These are phyloP conservation scores for Pseudogymnoascus sp. DNA, from an alignment of 2,329 filamentous ascomycete genomes.

Conservation along the genomic window DNA sequence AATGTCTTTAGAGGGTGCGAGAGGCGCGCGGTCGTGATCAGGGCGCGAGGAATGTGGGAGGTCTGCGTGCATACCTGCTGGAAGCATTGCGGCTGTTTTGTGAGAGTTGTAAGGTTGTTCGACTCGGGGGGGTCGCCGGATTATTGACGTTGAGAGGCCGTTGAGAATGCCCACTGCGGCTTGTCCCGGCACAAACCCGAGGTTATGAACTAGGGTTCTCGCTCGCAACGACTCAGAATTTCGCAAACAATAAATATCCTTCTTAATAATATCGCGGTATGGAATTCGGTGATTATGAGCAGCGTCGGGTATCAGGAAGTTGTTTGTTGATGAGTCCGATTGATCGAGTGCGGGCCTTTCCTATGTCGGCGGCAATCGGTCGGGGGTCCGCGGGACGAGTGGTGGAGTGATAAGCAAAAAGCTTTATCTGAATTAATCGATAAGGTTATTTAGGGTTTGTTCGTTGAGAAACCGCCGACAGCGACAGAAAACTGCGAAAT, in stretches of 20 bases:
- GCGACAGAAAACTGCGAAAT: background rate
- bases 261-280: background rate
- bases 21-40: background rate
- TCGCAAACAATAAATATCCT: background rate
- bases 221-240: background rate
- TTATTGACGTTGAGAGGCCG: slow-evolving; percentile 10
- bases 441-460: slow-evolving; percentile 9
- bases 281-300: background rate
- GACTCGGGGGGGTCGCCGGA: background rate
- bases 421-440: slow-evolving; percentile 6
- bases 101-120: background rate
- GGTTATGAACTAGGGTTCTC: background rate
- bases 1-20: background rate
- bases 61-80: slow-evolving; percentile 6
- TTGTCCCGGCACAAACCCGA: slow-evolving; percentile 8
- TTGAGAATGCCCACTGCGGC: slow-evolving; percentile 6
- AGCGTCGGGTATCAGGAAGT: background rate
- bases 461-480: background rate
- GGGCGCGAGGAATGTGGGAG: background rate
- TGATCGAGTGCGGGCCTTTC: background rate
- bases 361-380: background rate
- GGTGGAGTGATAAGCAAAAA: slow-evolving; percentile 9
- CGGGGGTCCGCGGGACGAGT: background rate
- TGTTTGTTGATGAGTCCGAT: background rate
- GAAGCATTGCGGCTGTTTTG: slow-evolving; percentile 1